Percentiles rank a stretch among this genome's conserved stretches.
Evolutionary conservation across 345 rosid species (phyloP).

Genomic region (Durio zibethinus): DNA sequence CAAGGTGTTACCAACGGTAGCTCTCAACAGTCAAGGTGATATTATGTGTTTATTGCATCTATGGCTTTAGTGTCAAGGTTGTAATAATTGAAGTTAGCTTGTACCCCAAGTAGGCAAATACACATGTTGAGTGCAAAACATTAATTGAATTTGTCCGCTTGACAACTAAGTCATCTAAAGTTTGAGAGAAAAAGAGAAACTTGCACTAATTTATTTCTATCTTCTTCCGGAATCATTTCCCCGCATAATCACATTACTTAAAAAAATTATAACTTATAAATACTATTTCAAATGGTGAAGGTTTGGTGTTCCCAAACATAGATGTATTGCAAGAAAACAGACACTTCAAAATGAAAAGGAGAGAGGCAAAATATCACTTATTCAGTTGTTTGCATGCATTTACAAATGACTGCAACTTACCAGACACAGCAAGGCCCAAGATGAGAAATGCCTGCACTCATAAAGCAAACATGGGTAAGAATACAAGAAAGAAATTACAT

Average conservation of each 20-base stretch:
- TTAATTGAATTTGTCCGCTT: neutral
- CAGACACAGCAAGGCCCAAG: slow-evolving; percentile 66
- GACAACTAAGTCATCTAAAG: neutral
- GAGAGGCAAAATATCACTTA: neutral
- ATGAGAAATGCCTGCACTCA: slow-evolving; percentile 62
- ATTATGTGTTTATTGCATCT: neutral
- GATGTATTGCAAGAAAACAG: neutral
- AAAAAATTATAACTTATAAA: neutral
- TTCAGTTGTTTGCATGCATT: neutral
- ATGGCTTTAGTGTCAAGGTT: neutral
- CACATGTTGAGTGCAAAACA: neutral
- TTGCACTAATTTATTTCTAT: neutral
- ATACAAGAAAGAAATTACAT: slow-evolving; percentile 14
- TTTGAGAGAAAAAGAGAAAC: neutral
- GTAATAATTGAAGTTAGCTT: neutral
- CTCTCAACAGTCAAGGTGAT: neutral
- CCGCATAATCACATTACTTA: neutral
- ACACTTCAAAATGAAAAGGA: neutral
- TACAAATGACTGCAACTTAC: slow-evolving; percentile 43
- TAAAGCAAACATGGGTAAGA: slow-evolving; percentile 5
- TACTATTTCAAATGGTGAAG: neutral
- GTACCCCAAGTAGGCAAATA: neutral
- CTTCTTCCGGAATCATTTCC: neutral
- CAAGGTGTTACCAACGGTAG: neutral
- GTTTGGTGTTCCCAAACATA: neutral